Evolutionary conservation across 2,329 filamentous ascomycete genomes (phyloP).

Genomic region (Colletotrichum plurivorum): DNA sequence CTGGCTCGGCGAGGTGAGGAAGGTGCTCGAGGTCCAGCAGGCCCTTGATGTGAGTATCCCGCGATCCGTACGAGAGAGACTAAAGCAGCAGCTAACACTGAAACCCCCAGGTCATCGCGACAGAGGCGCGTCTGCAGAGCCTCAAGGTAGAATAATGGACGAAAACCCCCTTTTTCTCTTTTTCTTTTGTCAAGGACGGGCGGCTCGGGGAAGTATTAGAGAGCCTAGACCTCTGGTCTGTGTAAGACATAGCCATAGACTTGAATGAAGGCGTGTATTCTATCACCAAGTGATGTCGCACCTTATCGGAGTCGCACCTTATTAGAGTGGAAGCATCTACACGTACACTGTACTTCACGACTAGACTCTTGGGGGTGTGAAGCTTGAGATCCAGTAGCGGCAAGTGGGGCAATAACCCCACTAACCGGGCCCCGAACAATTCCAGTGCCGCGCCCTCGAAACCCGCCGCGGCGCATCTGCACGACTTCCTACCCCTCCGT

Average conservation of each 20-base stretch:
- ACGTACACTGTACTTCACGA: too few species aligned
- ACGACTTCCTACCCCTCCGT: not conserved
- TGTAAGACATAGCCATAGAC: slow-evolving; percentile 54
- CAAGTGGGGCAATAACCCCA: slow-evolving; percentile 25
- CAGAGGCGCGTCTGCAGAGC: slow-evolving; percentile 90
- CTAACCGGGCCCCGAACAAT: slow-evolving; percentile 15
- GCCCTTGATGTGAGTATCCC: slow-evolving; percentile 85
- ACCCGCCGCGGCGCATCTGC: slow-evolving; percentile 3
- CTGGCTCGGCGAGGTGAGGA: slow-evolving; percentile 91
- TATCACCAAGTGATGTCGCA: slow-evolving; percentile 4
- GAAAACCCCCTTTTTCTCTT: slow-evolving; percentile 22
- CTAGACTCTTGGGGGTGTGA: too few species aligned
- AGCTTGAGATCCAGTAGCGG: not conserved
- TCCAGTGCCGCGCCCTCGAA: not conserved
- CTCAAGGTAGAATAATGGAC: slow-evolving; percentile 80
- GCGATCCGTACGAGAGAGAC: not conserved
- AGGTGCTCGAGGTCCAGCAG: slow-evolving; percentile 95
- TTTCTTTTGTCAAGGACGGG: slow-evolving; percentile 56
- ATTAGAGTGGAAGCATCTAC: not conserved
- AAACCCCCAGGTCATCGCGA: slow-evolving; percentile 80
- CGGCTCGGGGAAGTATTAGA: slow-evolving; percentile 44
- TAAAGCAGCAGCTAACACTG: not conserved
- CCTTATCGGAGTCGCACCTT: too few species aligned
- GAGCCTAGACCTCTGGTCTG: slow-evolving; percentile 46
- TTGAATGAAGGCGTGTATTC: slow-evolving; percentile 42